phyloP scores from a whole-genome alignment of 768 basidiomycete genomes.

The Kondoa subrosea region DNA sequence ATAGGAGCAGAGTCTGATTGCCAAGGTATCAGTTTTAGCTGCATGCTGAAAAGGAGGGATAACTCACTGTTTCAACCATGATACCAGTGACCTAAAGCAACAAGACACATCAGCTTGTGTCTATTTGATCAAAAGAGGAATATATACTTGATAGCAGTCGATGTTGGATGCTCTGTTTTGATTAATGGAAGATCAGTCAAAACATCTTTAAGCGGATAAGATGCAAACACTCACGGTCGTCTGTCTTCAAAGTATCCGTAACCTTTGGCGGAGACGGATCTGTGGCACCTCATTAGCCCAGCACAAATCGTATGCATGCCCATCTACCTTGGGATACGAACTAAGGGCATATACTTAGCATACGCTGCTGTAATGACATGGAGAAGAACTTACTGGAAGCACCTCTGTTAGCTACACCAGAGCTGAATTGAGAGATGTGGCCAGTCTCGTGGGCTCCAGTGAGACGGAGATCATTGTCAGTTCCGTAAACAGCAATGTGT shows the following conservation, averaged over 20 bases:
- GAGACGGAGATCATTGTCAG: constrained; percentile 89
- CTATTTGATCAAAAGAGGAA: no score
- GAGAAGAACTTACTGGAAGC: no score
- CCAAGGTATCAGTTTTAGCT: neutral
- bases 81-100: constrained; percentile 42
- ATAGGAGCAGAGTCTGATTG: neutral
- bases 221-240: no score
- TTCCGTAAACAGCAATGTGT: constrained; percentile 39
- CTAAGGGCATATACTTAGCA: no score
- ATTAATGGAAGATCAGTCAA: no score
- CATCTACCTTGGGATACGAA: no score
- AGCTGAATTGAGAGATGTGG: constrained; percentile 75
- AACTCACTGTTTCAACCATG: constrained; percentile 18
- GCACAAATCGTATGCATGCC: no score
- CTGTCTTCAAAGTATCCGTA: constrained; percentile 91
- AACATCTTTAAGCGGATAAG: no score
- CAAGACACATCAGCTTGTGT: neutral
- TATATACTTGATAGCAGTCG: constrained; percentile 60
- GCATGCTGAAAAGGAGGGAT: neutral
- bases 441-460: constrained; percentile 97
- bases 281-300: neutral
- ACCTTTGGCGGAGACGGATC: constrained; percentile 72
- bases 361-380: no score
- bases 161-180: constrained; percentile 97
- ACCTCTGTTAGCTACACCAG: constrained; percentile 93